A percentile compares a stretch with the other conserved stretches of the same genome.
Conservation (phyloP, 1,284 basidiomycete genomes). For the Ceratobasidium papillatum region DNA sequence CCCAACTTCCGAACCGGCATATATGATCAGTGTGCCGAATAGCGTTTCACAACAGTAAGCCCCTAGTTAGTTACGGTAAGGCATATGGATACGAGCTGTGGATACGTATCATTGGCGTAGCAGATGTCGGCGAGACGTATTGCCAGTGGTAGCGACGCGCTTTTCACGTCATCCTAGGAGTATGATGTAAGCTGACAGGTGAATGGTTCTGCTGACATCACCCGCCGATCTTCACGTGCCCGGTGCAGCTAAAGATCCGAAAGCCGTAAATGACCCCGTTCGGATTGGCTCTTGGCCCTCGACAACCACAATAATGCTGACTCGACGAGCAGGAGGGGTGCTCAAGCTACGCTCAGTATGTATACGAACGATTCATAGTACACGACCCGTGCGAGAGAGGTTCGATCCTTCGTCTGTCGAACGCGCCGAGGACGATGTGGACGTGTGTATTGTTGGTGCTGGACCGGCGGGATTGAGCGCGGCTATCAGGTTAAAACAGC, state of each 20-base stretch:
- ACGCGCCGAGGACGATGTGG: slow-evolving; percentile 86
- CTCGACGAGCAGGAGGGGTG: background rate
- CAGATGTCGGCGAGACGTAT: too few species aligned
- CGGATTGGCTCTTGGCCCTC: slow-evolving; percentile 21
- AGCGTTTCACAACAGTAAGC: too few species aligned
- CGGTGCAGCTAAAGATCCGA: slow-evolving; percentile 17
- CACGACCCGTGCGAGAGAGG: slow-evolving; percentile 18
- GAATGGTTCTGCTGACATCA: slow-evolving; percentile 7
- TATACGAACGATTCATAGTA: background rate
- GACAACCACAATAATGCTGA: slow-evolving; percentile 17
- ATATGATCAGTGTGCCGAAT: too few species aligned
- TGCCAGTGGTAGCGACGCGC: too few species aligned
- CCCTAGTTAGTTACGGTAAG: too few species aligned
- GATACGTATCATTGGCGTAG: too few species aligned
- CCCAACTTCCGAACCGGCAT: background rate
- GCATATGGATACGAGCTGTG: too few species aligned
- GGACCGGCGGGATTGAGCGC: slow-evolving; percentile 95
- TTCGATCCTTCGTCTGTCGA: slow-evolving; percentile 68
- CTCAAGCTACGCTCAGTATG: background rate
- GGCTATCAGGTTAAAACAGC: slow-evolving; percentile 96
- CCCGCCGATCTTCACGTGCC: slow-evolving; percentile 14
- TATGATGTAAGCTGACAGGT: slow-evolving; percentile 6
- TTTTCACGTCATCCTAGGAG: too few species aligned
- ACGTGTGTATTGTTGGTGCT: slow-evolving; percentile 96
- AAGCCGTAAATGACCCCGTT: background rate